A percentile compares a stretch with the other conserved stretches of the same genome.
These are phyloP conservation scores for Neonectria sp. DNA, from an alignment of 2,329 filamentous ascomycete species.

Conservation along the genomic window DNA sequence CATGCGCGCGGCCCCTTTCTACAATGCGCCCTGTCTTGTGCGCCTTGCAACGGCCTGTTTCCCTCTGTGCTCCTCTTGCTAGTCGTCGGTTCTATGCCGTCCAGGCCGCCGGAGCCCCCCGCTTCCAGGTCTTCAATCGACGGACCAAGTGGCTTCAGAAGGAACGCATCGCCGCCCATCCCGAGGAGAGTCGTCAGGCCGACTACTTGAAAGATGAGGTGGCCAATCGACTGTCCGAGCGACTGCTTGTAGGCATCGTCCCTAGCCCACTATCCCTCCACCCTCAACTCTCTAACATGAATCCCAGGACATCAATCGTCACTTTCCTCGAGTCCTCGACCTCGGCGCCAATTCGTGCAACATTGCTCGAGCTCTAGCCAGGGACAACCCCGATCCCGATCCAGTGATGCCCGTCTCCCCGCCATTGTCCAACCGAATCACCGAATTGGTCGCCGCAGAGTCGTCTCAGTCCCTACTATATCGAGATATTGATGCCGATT, in stretches of 20 bases:
- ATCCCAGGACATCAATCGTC: conserved; percentile 88
- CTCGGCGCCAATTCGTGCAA: conserved; percentile 97
- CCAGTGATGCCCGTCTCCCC: conserved; percentile 69
- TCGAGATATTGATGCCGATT: conserved; percentile 82
- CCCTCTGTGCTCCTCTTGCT: conserved; percentile 30
- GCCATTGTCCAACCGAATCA: conserved; percentile 80
- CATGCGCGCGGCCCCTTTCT: conserved; percentile 45
- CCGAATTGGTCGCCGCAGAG: conserved; percentile 84
- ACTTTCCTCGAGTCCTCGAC: conserved; percentile 88
- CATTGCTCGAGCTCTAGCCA: conserved; percentile 85
- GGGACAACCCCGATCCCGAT: conserved; percentile 76
- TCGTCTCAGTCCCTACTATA: conserved; percentile 84
- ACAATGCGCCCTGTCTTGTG: conserved; percentile 47
- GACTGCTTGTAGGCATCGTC: conserved; percentile 75
- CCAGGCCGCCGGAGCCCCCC: conserved; percentile 81
- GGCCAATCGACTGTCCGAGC: conserved; percentile 85
- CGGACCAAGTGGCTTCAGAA: conserved; percentile 92
- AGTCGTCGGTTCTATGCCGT: conserved; percentile 78
- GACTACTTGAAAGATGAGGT: conserved; percentile 97
- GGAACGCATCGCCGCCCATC: conserved; percentile 83
- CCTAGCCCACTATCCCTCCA: neutral
- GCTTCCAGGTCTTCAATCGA: conserved; percentile 92
- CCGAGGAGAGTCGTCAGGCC: conserved; percentile 80
- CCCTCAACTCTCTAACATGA: conserved; percentile 31
- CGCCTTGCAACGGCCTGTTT: conserved; percentile 38